These are phyloP conservation scores for Citrullus mucosospermus DNA, from an alignment of 306 rosid genomes.

Conservation along the genomic window DNA sequence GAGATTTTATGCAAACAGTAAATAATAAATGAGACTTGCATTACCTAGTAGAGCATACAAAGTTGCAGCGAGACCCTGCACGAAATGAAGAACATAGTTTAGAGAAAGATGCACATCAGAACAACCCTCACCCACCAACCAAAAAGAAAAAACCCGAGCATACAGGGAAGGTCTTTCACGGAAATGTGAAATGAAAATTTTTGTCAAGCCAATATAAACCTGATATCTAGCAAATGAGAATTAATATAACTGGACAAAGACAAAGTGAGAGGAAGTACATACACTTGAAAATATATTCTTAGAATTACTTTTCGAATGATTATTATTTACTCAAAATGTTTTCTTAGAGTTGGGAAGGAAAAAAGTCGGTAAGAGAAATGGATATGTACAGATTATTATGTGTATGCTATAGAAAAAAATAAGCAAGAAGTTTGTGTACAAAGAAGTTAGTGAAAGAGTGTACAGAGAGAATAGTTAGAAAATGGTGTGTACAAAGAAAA, in stretches of 20 bases:
- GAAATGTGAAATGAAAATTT: background rate
- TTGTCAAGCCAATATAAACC: background rate
- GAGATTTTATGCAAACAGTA: background rate
- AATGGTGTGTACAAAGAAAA: background rate
- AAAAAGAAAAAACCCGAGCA: background rate
- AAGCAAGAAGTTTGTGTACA: background rate
- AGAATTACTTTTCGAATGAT: background rate
- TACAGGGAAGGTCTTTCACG: background rate
- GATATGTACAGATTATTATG: background rate
- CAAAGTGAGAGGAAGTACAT: no score
- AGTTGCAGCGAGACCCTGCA: slow-evolving; percentile 61
- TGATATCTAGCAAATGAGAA: background rate
- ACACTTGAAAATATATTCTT: background rate
- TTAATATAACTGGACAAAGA: background rate
- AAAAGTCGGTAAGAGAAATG: background rate
- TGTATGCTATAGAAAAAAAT: background rate
- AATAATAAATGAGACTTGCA: slow-evolving; percentile 3
- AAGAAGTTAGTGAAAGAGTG: background rate
- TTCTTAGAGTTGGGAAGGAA: background rate
- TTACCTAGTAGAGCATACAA: slow-evolving; percentile 60
- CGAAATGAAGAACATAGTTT: slow-evolving; percentile 7
- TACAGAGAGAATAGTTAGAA: background rate
- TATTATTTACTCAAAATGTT: no score
- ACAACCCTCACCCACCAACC: background rate
- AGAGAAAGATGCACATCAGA: background rate